Evolutionary conservation across 345 rosid genomes (phyloP).

Genomic region (Orychophragmus violaceus): DNA sequence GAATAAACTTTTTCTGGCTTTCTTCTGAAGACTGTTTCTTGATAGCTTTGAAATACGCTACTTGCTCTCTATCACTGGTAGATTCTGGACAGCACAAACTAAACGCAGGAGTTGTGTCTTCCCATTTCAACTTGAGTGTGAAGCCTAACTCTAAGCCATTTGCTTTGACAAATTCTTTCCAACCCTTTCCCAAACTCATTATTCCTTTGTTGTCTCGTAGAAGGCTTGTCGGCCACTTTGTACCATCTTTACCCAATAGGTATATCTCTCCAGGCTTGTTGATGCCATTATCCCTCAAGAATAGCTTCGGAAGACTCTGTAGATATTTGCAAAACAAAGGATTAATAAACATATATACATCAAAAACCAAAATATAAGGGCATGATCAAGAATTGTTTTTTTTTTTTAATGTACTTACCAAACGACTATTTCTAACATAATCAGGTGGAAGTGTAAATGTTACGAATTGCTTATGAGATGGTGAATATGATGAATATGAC

Average conservation of each 20-base stretch:
- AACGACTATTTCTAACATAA: no score
- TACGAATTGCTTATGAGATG: not conserved
- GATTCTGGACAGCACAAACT: not conserved
- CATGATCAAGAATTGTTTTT: no score
- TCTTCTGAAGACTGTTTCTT: not conserved
- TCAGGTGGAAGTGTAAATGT: not conserved
- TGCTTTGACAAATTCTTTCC: not conserved
- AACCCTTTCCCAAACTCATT: not conserved
- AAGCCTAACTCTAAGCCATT: not conserved
- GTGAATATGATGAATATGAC: not conserved
- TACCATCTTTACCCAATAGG: not conserved
- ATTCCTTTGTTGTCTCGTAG: not conserved
- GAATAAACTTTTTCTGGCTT: no score
- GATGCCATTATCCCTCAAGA: not conserved
- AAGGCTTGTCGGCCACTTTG: not conserved
- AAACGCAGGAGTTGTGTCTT: not conserved
- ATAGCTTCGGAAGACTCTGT: not conserved
- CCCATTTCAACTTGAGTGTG: not conserved
- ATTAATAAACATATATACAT: not conserved
- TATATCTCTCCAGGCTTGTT: not conserved
- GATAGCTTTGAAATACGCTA: not conserved
- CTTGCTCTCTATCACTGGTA: not conserved
- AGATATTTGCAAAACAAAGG: not conserved
- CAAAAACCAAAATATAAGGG: not conserved
- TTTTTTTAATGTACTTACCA: no score